Evolutionary conservation across 73 alveolate species (phyloP), one percentile per base, ranked within the genome.

Genomic region (Stentor coeruleus): DNA sequence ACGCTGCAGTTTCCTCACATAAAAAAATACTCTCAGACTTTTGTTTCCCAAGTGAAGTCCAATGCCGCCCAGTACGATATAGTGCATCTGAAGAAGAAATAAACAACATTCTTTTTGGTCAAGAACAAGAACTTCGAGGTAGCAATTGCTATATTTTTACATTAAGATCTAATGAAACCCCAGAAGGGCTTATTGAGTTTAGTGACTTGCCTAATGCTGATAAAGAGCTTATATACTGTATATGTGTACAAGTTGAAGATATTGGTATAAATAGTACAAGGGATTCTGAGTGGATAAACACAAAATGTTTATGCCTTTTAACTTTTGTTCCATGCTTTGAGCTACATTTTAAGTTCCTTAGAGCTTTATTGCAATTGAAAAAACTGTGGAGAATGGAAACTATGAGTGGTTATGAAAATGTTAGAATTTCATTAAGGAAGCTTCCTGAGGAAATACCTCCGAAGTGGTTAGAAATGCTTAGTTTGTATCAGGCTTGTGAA

Each of bases 121-220:
- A 37, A 39, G 0, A 15, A 20, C 15, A 33, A 33, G 26, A 31
- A 75, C 20, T 39, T 14, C 26, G 38, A n/a, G 66, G 72, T 75
- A 36, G 38, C 38, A 75, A 75, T 38, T 75, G 74, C 26, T 75
- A 75, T 38, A 40, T 75, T n/a, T 75, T 75, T 33, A 75, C 83
- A 14, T 33, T 75, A 39, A 75, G 77, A 1, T 66, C 79, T 33
- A 15, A 20, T 1, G 42, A 31, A 2, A 66, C n/a, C 41, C 0
- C 14, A 66, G 36, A 20, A 0, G 39, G 42, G 26, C 37, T 26
- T 28, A 31, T 33, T 15, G 73, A 57, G 15, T 57, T 20, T 2
- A 26, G 49, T 66, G 79, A 66, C 37, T 33, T 66, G 36, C 79
- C 79, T 28, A 66, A 66, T 2, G n/a, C 79, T 40, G 37, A 66